phyloP scores from a whole-genome alignment of 805 yeast genomes.

The Candida multigemmis region DNA sequence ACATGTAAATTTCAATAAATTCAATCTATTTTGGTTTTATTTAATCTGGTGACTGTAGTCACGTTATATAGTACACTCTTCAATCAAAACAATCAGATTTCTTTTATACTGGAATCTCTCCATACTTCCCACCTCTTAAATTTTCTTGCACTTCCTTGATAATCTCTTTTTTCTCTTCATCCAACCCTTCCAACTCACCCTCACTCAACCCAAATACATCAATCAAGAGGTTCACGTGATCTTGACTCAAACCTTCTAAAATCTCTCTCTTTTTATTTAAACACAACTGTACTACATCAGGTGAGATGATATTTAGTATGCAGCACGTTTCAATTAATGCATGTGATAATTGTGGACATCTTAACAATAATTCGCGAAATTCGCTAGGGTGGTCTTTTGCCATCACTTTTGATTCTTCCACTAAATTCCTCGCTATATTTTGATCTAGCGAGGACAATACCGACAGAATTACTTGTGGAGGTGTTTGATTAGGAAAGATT shows the following conservation, averaged over 20 bases:
- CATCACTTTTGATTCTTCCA: constrained; percentile 54
- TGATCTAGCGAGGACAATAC: constrained; percentile 40
- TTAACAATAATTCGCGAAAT: constrained; percentile 53
- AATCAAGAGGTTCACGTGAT: constrained; percentile 24
- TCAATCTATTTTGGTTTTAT: too few species aligned
- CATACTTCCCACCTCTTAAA: constrained; percentile 12
- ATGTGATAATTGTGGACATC: constrained; percentile 74
- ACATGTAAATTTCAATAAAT: too few species aligned
- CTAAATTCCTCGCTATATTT: constrained; percentile 35
- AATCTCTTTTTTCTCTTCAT: constrained; percentile 10
- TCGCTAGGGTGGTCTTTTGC: too few species aligned
- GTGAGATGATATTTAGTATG: constrained; percentile 22
- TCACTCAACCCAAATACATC: constrained; percentile 15
- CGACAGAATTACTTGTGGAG: constrained; percentile 34
- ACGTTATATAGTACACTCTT: too few species aligned
- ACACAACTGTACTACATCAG: constrained; percentile 26
- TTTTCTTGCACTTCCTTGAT: constrained; percentile 10
- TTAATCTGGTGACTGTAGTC: too few species aligned
- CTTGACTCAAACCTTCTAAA: constrained; percentile 17
- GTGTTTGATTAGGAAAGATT: constrained; percentile 28
- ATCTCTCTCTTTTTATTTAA: constrained; percentile 22
- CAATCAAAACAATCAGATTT: too few species aligned
- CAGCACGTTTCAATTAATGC: constrained; percentile 69
- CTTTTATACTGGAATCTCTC: too few species aligned
- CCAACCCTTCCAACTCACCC: constrained; percentile 15